Evolutionary conservation across 1,284 basidiomycete species (phyloP).

Genomic region (Melampsora medusae): DNA sequence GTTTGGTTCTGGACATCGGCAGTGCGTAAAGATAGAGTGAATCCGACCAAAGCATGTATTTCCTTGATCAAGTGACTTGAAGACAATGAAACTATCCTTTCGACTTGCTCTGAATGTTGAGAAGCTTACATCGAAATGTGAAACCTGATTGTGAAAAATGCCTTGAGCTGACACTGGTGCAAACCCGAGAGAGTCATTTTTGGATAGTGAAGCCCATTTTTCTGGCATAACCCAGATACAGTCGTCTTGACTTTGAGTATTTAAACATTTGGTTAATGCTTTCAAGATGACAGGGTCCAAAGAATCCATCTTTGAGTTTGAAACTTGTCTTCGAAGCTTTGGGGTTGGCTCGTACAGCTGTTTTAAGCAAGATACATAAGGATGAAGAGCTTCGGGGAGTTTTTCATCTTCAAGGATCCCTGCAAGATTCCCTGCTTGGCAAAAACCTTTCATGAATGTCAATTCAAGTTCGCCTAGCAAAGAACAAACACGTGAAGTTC

Average conservation of each 20-base stretch:
- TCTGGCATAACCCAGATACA: too few species aligned
- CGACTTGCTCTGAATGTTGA: not conserved
- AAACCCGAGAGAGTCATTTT: not conserved
- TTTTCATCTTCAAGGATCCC: not conserved
- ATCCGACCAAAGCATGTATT: not conserved
- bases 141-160: not conserved
- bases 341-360: too few species aligned
- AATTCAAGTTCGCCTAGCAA: slow-evolving; percentile 36
- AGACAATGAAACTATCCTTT: not conserved
- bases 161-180: not conserved
- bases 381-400: too few species aligned
- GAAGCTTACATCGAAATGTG: not conserved
- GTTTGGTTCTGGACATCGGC: too few species aligned
- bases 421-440: slow-evolving; percentile 14
- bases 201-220: too few species aligned
- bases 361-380: too few species aligned
- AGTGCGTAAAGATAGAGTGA: not conserved
- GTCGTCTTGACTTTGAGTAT: too few species aligned
- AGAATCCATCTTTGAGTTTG: not conserved
- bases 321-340: not conserved
- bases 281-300: too few species aligned
- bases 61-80: not conserved
- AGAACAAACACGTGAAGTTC: too few species aligned
- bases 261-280: too few species aligned
- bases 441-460: slow-evolving; percentile 30